A percentile compares a stretch with the other conserved stretches of the same genome.
Conservation (phyloP, 2,329 filamentous ascomycete species). For the Gaeumannomyces sp. region DNA sequence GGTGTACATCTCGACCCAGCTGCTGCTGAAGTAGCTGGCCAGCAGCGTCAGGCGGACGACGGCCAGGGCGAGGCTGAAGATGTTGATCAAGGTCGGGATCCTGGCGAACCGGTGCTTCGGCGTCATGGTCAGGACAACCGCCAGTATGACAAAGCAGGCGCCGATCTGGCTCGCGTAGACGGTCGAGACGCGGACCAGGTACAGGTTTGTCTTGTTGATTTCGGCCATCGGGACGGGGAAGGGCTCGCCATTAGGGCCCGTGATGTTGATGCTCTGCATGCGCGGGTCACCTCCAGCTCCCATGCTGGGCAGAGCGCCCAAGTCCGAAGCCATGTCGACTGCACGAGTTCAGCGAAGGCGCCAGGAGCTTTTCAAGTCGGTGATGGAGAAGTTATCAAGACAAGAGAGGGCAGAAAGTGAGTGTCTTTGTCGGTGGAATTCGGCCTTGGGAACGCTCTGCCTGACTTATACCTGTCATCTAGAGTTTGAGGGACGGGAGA, state of each 20-base stretch:
- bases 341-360: not conserved
- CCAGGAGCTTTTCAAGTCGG: too few relatives aligned
- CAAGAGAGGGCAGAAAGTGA: not conserved
- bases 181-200: slow-evolving; percentile 12
- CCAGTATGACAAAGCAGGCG: slow-evolving; percentile 52
- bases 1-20: slow-evolving; percentile 56
- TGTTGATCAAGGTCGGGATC: slow-evolving; percentile 59
- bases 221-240: slow-evolving; percentile 12
- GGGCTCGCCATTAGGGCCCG: not conserved
- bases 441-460: not conserved
- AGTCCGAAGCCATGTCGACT: not conserved
- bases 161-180: slow-evolving; percentile 19
- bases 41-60: slow-evolving; percentile 53
- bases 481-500: not conserved
- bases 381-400: not conserved
- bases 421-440: not conserved
- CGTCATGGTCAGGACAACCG: slow-evolving; percentile 62
- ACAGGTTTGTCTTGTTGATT: slow-evolving; percentile 10
- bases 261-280: slow-evolving; percentile 7
- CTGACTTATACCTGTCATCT: not conserved
- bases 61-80: slow-evolving; percentile 53
- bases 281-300: not conserved
- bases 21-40: slow-evolving; percentile 53
- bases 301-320: not conserved
- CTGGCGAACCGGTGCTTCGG: slow-evolving; percentile 58